These are phyloP conservation scores for Geosmithia morbida DNA, from an alignment of 2,329 filamentous ascomycete genomes.

Conservation along the genomic window DNA sequence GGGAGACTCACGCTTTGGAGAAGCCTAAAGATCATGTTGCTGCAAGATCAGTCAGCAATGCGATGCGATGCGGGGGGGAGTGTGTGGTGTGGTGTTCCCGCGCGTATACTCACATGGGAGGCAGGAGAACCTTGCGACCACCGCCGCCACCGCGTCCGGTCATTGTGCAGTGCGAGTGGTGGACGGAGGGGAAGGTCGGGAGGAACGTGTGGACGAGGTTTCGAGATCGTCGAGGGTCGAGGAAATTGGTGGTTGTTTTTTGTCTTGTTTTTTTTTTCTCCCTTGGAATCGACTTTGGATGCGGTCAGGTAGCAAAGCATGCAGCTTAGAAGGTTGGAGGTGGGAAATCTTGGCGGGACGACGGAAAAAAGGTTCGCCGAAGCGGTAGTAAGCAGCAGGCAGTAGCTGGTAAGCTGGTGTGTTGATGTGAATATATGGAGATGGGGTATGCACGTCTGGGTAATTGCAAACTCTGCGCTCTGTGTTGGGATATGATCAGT, in stretches of 20 bases:
- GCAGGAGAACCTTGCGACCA: slow-evolving; percentile 40
- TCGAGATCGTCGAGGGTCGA: background rate
- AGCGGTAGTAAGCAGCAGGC: too few species aligned
- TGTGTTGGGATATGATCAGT: too few species aligned
- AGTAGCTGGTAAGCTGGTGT: too few species aligned
- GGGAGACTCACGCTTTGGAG: slow-evolving; percentile 41
- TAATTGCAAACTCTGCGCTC: too few species aligned
- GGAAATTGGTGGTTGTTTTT: background rate
- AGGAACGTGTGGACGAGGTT: background rate
- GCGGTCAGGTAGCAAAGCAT: background rate
- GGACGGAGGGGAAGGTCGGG: background rate
- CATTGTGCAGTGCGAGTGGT: slow-evolving; percentile 24
- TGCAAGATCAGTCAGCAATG: slow-evolving; percentile 11
- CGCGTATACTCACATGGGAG: slow-evolving; percentile 30
- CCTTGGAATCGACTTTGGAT: background rate
- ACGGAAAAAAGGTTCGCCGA: background rate
- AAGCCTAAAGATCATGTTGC: slow-evolving; percentile 54
- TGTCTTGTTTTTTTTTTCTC: background rate
- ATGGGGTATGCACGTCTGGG: too few species aligned
- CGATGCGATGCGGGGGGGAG: background rate
- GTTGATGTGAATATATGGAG: too few species aligned
- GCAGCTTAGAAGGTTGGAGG: background rate
- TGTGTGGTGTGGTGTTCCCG: background rate
- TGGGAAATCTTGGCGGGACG: slow-evolving; percentile 3
- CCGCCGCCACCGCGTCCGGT: slow-evolving; percentile 44